Percentiles rank a stretch among this genome's conserved stretches.
Evolutionary conservation across 306 rosid genomes (phyloP).

Genomic region (Cicer yamashitae): DNA sequence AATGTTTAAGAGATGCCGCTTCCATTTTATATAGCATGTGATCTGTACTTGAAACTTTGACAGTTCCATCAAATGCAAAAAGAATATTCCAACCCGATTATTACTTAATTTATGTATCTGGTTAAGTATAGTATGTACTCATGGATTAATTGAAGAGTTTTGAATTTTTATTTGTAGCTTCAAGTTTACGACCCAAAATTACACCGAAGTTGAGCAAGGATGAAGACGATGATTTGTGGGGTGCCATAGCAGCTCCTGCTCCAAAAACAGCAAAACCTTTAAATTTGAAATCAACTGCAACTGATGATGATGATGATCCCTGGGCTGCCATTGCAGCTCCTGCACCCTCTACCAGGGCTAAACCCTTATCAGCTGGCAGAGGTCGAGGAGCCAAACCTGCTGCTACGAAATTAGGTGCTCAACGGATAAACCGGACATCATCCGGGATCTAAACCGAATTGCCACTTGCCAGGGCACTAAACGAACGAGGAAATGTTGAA

Average conservation of each 20-base stretch:
- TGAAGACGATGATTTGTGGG: constrained; percentile 88
- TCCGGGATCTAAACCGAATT: constrained; percentile 63
- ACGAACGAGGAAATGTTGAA: constrained; percentile 23
- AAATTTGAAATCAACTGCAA: constrained; percentile 55
- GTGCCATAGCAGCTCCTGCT: constrained; percentile 93
- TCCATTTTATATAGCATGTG: background rate
- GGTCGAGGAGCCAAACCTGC: constrained; percentile 83
- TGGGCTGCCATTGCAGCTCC: constrained; percentile 99
- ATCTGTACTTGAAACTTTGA: constrained; percentile 28
- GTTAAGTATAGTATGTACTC: constrained; percentile 9
- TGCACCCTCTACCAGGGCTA: constrained; percentile 81
- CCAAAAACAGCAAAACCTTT: constrained; percentile 71
- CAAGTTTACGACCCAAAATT: constrained; percentile 62
- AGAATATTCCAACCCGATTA: constrained; percentile 3
- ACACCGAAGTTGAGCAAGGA: constrained; percentile 59
- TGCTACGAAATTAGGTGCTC: constrained; percentile 88
- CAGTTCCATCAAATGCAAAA: background rate
- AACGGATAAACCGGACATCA: constrained; percentile 82
- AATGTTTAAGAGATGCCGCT: constrained; percentile 5
- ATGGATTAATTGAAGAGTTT: constrained; percentile 28
- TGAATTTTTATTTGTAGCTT: constrained; percentile 46
- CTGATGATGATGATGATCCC: constrained; percentile 82
- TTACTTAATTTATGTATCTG: constrained; percentile 31
- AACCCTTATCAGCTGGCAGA: constrained; percentile 71
- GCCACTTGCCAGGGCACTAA: constrained; percentile 34